Conservation (phyloP, 192 early-diverging fungal genomes). For the Podila verticillata region DNA sequence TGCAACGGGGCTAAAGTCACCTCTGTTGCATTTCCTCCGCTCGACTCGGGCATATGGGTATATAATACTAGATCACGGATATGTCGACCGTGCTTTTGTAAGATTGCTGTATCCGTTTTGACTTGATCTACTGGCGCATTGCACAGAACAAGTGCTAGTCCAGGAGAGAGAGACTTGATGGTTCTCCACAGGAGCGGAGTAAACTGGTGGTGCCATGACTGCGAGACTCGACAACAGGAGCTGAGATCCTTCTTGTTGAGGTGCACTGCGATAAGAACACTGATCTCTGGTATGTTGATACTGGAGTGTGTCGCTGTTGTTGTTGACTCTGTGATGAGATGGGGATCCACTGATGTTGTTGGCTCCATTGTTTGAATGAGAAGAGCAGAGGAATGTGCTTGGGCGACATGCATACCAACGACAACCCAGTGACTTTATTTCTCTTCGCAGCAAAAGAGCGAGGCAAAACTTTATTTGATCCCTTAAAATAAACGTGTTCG, state of each 20-base stretch:
- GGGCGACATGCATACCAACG: too few species aligned
- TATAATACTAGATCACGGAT: too few species aligned
- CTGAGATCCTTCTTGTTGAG: constrained; percentile 19
- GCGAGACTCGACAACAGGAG: constrained; percentile 18
- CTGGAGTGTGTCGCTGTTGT: neutral
- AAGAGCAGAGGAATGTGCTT: too few species aligned
- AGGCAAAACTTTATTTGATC: too few species aligned
- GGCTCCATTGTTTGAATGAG: neutral
- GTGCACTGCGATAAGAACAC: neutral
- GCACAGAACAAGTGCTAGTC: neutral
- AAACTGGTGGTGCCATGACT: constrained; percentile 7
- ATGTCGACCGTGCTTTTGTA: neutral
- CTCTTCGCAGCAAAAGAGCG: too few species aligned
- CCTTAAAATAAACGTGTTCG: too few species aligned
- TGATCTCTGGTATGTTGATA: constrained; percentile 26
- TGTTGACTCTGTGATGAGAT: neutral
- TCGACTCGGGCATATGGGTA: too few species aligned
- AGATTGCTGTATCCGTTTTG: neutral
- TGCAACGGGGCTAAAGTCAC: too few species aligned
- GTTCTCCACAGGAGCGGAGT: constrained; percentile 18
- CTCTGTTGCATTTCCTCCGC: too few species aligned
- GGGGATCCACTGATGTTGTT: neutral
- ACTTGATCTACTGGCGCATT: neutral
- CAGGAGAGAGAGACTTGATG: constrained; percentile 4
- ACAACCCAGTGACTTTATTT: too few species aligned